Conservation (phyloP, 2,329 filamentous ascomycete species). For the Zalaria sp. region DNA sequence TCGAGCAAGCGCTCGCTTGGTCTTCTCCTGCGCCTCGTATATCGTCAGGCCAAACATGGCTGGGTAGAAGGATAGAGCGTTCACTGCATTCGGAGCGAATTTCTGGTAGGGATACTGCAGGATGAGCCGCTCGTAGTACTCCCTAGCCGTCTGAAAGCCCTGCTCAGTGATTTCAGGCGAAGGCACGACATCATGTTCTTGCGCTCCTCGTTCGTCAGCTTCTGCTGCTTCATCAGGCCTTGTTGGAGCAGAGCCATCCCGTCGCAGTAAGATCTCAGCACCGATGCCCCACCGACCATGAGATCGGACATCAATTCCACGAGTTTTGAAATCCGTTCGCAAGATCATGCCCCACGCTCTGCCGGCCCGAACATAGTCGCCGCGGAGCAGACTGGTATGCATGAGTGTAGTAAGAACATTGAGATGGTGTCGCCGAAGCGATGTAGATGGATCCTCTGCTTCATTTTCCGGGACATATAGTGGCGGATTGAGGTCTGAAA, state of each 20-base stretch:
- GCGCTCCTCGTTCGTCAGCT: conserved; percentile 5
- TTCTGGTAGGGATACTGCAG: conserved; percentile 61
- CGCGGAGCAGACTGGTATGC: conserved; percentile 56
- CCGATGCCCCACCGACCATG: conserved; percentile 69
- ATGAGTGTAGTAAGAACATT: conserved; percentile 54
- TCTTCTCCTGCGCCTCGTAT: conserved; percentile 49
- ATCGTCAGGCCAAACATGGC: conserved; percentile 72
- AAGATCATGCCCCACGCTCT: conserved; percentile 64
- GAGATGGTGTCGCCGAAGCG: conserved; percentile 42
- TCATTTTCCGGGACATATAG: conserved; percentile 18
- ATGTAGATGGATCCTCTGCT: conserved; percentile 9
- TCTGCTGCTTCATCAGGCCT: conserved; percentile 1
- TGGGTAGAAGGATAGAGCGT: conserved; percentile 65
- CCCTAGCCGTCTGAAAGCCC: conserved; percentile 43
- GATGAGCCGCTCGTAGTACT: conserved; percentile 68
- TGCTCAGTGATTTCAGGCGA: conserved; percentile 15
- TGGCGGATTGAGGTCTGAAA: conserved; percentile 27
- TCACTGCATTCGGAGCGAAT: conserved; percentile 42
- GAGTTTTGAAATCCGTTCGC: conserved; percentile 43
- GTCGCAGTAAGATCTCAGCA: conserved; percentile 66
- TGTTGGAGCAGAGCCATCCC: conserved; percentile 5
- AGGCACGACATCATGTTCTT: conserved; percentile 6
- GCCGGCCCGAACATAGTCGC: conserved; percentile 57
- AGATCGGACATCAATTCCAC: conserved; percentile 51
- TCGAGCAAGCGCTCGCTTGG: conserved; percentile 37